phyloP scores from a whole-genome alignment of 768 basidiomycete genomes.

The Hemileccinum rubropunctum region DNA sequence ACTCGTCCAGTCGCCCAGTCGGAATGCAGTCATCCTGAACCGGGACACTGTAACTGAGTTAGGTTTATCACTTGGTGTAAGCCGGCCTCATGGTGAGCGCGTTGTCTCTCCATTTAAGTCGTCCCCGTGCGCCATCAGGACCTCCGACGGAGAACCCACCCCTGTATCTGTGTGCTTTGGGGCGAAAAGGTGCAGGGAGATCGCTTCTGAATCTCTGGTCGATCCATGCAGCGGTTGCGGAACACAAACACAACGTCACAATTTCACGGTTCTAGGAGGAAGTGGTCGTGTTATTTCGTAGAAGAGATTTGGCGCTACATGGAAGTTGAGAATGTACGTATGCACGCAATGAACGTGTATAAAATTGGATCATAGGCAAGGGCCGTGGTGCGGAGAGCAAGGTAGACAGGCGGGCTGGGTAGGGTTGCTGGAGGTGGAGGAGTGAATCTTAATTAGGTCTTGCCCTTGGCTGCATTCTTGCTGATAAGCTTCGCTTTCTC shows the following conservation, averaged over 20 bases:
- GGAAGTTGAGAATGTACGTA: slow-evolving; percentile 5
- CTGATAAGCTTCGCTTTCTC: slow-evolving; percentile 94
- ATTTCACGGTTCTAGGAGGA: slow-evolving; percentile 4
- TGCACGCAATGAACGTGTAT: slow-evolving; percentile 16
- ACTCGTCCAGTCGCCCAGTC: no score
- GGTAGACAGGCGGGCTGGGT: slow-evolving; percentile 4
- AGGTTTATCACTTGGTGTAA: slow-evolving; percentile 10
- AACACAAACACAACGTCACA: slow-evolving; percentile 8
- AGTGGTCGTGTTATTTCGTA: slow-evolving; percentile 18
- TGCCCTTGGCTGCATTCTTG: slow-evolving; percentile 74
- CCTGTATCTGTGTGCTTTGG: not conserved
- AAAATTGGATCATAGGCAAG: slow-evolving; percentile 11
- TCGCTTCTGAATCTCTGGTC: slow-evolving; percentile 6
- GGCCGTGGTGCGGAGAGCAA: slow-evolving; percentile 6
- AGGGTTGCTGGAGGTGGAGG: not conserved
- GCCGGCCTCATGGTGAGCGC: slow-evolving; percentile 25
- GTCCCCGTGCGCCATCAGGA: slow-evolving; percentile 15
- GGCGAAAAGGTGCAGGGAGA: slow-evolving; percentile 6
- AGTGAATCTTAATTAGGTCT: slow-evolving; percentile 40
- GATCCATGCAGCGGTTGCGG: slow-evolving; percentile 10
- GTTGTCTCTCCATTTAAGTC: slow-evolving; percentile 17
- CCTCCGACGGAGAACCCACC: slow-evolving; percentile 26
- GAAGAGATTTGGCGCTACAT: slow-evolving; percentile 12
- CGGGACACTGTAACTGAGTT: slow-evolving; percentile 5
- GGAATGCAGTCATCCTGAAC: no score